Percentiles rank a stretch among this genome's conserved stretches.
These are phyloP conservation scores for Cystofilobasidium macerans DNA, from an alignment of 768 basidiomycete species.

Conservation along the genomic window DNA sequence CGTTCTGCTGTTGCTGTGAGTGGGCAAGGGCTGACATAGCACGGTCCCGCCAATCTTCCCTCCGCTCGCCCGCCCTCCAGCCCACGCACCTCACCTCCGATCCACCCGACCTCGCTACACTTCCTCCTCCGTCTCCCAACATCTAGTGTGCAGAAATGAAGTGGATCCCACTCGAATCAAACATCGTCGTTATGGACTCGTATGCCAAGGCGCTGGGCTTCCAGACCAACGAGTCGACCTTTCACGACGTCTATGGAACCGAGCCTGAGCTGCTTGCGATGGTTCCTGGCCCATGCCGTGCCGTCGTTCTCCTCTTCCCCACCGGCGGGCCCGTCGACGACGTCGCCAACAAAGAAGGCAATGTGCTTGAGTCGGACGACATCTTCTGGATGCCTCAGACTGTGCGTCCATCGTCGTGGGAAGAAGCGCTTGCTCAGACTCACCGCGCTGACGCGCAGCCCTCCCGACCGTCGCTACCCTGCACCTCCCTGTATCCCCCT, in stretches of 20 bases:
- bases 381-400: conserved; percentile 22
- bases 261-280: conserved; percentile 59
- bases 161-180: conserved; percentile 76
- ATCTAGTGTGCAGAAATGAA: neutral
- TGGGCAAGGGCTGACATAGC: no score
- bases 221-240: conserved; percentile 44
- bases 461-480: neutral
- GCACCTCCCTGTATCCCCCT: neutral
- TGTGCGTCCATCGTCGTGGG: neutral
- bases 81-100: no score
- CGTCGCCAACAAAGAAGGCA: conserved; percentile 41
- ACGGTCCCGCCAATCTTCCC: no score
- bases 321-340: conserved; percentile 44
- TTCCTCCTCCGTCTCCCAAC: neutral
- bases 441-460: neutral
- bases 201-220: conserved; percentile 65
- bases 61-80: no score
- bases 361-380: conserved; percentile 42
- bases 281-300: conserved; percentile 65
- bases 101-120: neutral
- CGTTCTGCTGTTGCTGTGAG: no score
- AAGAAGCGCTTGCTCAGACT: no score
- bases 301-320: conserved; percentile 78
- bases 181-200: conserved; percentile 49
- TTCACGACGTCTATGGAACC: conserved; percentile 62